Base-by-base conservation (phyloP, 1,139 yeast genomes). In the Geotrichum candidum region DNA sequence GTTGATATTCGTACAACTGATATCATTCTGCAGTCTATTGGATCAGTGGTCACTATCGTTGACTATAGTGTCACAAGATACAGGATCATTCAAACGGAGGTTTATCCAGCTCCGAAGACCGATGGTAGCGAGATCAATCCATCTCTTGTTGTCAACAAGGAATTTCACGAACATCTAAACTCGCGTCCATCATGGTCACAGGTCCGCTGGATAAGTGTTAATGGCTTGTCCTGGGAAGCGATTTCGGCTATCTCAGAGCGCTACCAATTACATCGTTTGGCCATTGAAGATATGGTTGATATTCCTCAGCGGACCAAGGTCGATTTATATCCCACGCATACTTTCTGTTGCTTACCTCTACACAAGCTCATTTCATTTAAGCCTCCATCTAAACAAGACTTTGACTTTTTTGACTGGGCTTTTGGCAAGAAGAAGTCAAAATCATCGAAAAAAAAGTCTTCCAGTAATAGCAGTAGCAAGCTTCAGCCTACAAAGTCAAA, bases 221-320 rank as follows among this genome's bases (percentile, higher is more conserved):
- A 82, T 66, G 86, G 86, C 0, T 69, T 82, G 27, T 79, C 84
- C 0, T 81, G 84, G 83, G 84, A 81, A 61, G 83, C 84, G 11
- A 77, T 82, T 9, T 74, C 79, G 9, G 70, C 77, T 0, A 73
- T 82, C 50, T 77, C 81, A 1, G 66, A 72, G 54, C 69, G 71
- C 58, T 81, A 76, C 66, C 70, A 75, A 23, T 69, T 82, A 33
- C 85, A 82, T 68, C 77, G 82, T 29, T 70, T 82, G 58, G 81
- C 85, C 0, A 74, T 83, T 57, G 86, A 83, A 68, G 86, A 82
- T 68, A 79, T 82, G 82, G 79, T 83, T 56, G 86, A 82, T 69
- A 77, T 82, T 41, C 85, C 86, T 2, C 84, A 82, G 61, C 73
- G 86, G 29, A 82, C 86, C 0, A 83, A 83, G 65, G 77, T 78